Evolutionary conservation across 176 grass and related monocot genomes (phyloP).

Genomic region (Phoenix roebelenii): DNA sequence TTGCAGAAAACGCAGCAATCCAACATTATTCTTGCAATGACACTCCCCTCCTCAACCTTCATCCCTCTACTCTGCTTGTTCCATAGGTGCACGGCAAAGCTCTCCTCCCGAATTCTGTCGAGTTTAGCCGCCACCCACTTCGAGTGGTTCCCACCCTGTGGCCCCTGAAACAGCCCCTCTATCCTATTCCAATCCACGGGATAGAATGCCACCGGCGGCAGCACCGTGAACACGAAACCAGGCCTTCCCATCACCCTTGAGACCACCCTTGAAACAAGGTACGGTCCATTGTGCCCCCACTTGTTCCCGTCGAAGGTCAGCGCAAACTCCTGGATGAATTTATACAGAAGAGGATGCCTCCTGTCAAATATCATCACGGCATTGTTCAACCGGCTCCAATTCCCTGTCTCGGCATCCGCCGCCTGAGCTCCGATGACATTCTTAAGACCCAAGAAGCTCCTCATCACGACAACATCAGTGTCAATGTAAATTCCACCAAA

Average conservation of each 20-base stretch:
- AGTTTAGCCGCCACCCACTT: constrained; percentile 57
- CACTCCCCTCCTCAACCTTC: not conserved
- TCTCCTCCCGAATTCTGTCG: constrained; percentile 28
- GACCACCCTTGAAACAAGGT: constrained; percentile 74
- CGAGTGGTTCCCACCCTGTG: constrained; percentile 20
- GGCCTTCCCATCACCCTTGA: constrained; percentile 18
- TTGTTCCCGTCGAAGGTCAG: constrained; percentile 64
- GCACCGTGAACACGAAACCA: constrained; percentile 28
- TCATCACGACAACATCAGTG: constrained; percentile 63
- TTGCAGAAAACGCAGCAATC: constrained; percentile 71
- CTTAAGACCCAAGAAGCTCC: constrained; percentile 16
- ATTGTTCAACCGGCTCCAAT: not conserved
- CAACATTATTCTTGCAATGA: constrained; percentile 42
- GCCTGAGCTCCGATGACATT: not conserved
- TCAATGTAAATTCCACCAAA: constrained; percentile 80
- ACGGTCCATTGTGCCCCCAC: constrained; percentile 89
- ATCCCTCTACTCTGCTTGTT: not conserved
- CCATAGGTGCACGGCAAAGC: not conserved
- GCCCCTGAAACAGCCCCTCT: constrained; percentile 41
- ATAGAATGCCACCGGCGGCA: constrained; percentile 71
- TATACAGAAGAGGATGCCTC: not conserved
- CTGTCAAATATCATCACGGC: not conserved
- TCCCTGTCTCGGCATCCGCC: not conserved
- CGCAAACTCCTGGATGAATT: constrained; percentile 73
- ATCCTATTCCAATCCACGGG: constrained; percentile 75